These are phyloP conservation scores for Crithidia mellificae DNA, from an alignment of 208 protist species.

Conservation along the genomic window DNA sequence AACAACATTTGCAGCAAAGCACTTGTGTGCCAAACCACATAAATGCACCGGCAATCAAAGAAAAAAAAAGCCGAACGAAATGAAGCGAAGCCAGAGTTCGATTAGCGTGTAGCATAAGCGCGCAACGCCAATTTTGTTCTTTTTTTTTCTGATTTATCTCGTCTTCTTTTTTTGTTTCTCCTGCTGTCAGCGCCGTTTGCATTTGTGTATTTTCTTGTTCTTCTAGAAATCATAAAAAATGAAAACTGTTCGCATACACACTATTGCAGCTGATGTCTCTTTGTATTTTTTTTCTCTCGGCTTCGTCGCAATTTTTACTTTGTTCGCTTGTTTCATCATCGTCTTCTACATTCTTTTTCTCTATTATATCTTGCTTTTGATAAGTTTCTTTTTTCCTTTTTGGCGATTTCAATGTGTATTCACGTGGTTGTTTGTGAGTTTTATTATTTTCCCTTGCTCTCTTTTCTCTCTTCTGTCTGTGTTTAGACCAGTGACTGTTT, in stretches of 20 bases:
- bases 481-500: not conserved
- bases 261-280: constrained; percentile 2
- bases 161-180: constrained; percentile 10
- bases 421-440: not conserved
- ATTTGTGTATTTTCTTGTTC: not conserved
- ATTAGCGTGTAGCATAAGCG: not conserved
- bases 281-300: constrained; percentile 3
- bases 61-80: too few relatives aligned
- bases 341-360: constrained; percentile 17
- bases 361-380: constrained; percentile 11
- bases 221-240: not conserved
- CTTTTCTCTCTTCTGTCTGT: not conserved
- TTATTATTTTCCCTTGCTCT: not conserved
- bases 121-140: not conserved
- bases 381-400: constrained; percentile 19
- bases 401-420: constrained; percentile 5
- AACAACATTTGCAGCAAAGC: too few relatives aligned
- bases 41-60: too few relatives aligned
- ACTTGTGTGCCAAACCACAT: too few relatives aligned
- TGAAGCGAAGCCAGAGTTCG: too few relatives aligned
- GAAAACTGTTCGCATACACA: not conserved
- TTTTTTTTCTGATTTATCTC: too few relatives aligned
- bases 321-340: constrained; percentile 8
- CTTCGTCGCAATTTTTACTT: constrained; percentile 13
- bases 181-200: constrained; percentile 1